Evolutionary conservation across 2,329 filamentous ascomycete species (phyloP).

Genomic region (Alternaria angustiovoidea): DNA sequence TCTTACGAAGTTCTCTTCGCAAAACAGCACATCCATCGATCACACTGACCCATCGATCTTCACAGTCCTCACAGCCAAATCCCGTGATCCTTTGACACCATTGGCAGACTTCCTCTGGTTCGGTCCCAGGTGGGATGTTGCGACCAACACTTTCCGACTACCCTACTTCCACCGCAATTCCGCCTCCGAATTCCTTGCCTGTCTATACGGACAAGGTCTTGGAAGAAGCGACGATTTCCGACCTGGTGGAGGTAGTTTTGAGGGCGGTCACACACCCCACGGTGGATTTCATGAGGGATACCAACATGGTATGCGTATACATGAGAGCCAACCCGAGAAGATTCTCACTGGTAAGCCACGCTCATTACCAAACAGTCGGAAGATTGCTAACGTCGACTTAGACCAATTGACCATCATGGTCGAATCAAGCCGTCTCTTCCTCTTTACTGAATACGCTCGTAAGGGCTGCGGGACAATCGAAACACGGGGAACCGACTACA

Average conservation of each 20-base stretch:
- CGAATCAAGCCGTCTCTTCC: constrained; percentile 49
- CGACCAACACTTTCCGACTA: constrained; percentile 50
- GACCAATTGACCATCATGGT: constrained; percentile 53
- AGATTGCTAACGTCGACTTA: constrained; percentile 12
- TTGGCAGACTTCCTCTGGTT: constrained; percentile 52
- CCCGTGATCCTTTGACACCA: constrained; percentile 47
- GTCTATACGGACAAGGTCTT: constrained; percentile 48
- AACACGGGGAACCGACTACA: constrained; percentile 48
- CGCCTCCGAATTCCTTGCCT: constrained; percentile 50
- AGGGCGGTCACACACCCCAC: constrained; percentile 50
- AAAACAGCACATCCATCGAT: constrained; percentile 51
- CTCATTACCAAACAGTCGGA: neutral
- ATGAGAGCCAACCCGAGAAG: constrained; percentile 54
- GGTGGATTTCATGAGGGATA: constrained; percentile 56
- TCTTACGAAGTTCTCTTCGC: constrained; percentile 57
- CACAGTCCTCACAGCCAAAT: constrained; percentile 50
- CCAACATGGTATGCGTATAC: constrained; percentile 56
- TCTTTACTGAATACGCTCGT: constrained; percentile 51
- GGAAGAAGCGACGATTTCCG: constrained; percentile 56
- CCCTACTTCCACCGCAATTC: constrained; percentile 53
- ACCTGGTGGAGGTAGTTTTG: constrained; percentile 49
- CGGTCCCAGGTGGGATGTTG: constrained; percentile 51
- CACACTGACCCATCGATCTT: constrained; percentile 52
- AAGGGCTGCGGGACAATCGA: constrained; percentile 46
- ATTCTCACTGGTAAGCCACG: constrained; percentile 49